Evolutionary conservation across 2,329 filamentous ascomycete species (phyloP).

Genomic region (Emergomyces pasteurianus): DNA sequence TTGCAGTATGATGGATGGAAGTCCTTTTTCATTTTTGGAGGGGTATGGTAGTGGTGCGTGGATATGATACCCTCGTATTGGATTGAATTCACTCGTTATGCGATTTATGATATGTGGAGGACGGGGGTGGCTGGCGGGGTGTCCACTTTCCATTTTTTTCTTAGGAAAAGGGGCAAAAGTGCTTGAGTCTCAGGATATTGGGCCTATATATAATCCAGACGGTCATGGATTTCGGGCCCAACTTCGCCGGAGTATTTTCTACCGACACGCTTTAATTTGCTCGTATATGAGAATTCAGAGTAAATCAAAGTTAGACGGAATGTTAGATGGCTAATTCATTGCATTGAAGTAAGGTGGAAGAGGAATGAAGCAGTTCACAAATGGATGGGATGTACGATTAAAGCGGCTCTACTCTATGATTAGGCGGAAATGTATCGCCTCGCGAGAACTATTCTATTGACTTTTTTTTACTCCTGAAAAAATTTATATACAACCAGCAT

Average conservation of each 20-base stretch:
- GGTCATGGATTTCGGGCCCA: neutral
- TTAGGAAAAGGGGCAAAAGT: neutral
- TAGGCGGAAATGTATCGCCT: neutral
- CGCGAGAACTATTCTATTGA: neutral
- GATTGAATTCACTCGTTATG: neutral
- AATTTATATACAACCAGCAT: neutral
- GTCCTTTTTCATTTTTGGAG: neutral
- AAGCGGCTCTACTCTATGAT: neutral
- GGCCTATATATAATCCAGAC: neutral
- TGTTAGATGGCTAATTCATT: neutral
- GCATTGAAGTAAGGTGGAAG: neutral
- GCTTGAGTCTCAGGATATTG: neutral
- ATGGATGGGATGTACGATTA: neutral
- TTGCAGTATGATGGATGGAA: slow-evolving; percentile 39
- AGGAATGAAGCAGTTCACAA: neutral
- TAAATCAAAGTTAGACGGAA: neutral
- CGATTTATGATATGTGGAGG: neutral
- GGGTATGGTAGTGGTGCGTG: neutral
- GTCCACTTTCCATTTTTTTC: neutral
- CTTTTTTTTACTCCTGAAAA: neutral
- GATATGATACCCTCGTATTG: neutral
- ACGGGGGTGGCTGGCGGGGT: neutral
- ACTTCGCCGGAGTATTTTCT: neutral
- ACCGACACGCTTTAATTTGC: neutral
- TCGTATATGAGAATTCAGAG: neutral